phyloP scores from a whole-genome alignment of 2,329 filamentous ascomycete genomes.

The Fusarium lateritium region DNA sequence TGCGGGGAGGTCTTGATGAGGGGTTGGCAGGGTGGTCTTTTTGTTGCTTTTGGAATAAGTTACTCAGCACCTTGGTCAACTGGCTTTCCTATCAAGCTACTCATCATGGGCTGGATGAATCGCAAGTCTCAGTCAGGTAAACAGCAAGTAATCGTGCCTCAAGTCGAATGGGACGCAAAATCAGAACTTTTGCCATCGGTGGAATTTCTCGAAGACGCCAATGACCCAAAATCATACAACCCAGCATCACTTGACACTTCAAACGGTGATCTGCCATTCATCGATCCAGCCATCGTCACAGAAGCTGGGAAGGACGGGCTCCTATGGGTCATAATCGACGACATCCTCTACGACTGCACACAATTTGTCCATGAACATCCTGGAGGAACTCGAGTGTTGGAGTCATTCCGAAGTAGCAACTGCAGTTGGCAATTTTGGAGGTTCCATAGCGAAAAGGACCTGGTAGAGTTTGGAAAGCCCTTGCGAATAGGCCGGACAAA shows the following conservation, averaged over 20 bases:
- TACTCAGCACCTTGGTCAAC: too few relatives aligned
- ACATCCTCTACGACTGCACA: background rate
- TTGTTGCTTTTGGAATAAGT: too few relatives aligned
- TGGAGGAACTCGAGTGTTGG: constrained; percentile 1
- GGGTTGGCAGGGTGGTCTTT: too few relatives aligned
- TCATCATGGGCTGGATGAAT: constrained; percentile 20
- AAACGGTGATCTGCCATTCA: background rate
- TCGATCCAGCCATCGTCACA: background rate
- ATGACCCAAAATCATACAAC: background rate
- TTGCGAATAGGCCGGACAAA: constrained; percentile 20
- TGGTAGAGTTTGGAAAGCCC: constrained; percentile 8
- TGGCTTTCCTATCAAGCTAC: too few relatives aligned
- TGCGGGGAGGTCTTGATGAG: background rate
- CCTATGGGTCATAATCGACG: constrained; percentile 1
- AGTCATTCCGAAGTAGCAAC: constrained; percentile 6
- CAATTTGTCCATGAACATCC: background rate
- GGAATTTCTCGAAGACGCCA: background rate
- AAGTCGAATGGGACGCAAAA: too few relatives aligned
- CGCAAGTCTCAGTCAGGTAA: background rate
- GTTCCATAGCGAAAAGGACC: constrained; percentile 17
- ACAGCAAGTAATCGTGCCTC: background rate
- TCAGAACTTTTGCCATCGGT: background rate
- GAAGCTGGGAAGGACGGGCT: background rate
- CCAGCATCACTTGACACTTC: background rate
- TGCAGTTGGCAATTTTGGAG: constrained; percentile 32